Evolutionary conservation across 768 basidiomycete genomes (phyloP), one percentile per base, ranked within the genome.

Genomic region (Paxillus rubicundulus): DNA sequence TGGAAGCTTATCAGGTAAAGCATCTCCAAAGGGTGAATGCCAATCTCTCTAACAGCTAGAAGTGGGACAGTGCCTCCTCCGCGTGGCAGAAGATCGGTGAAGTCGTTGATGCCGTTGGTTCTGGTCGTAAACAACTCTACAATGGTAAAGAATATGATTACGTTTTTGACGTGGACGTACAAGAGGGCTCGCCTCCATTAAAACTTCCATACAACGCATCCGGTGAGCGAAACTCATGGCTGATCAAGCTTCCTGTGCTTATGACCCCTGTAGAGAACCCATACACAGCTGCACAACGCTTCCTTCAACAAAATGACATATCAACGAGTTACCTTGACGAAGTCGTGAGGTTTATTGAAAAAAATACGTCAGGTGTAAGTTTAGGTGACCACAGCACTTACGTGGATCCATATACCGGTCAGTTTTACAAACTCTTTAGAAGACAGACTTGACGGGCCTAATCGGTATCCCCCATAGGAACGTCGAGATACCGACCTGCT

Each of bases 121-220:
- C 86, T 33, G 83, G 84, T n/a, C 79, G 92, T 52, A 95, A 91
- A 70, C 91, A 95, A 70, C 78, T 97, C n/a, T 87, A 89, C 64
- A 71, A 93, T 60, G 97, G 97, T 16, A 86, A 87, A 64, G 96
- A 98, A 71, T 99, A 95, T 64, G 97, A 99, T 71, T 97, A 97
- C 63, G 96, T 99, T n/a, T 98, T 98, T 63, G 95, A 97, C 64
- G 95, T 99, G 33, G 97, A 98, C 63, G 87, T 98, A 24, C 81
- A 92, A 63, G 96, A 97, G 54, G 95, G 94, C 2, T 84, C 82
- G 14, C 95, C 96, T 10, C 86, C 95, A 7, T 75, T 98, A 57
- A 98, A 98, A 65, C 78, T 99, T 18, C 96, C 96, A 0, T 98
- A 91, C 69, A 98, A 98, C 66, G 84, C 81, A 21, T 80, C 83